Base-by-base conservation (phyloP, 257 asterid species). In the Fraxinus cuspidata region DNA sequence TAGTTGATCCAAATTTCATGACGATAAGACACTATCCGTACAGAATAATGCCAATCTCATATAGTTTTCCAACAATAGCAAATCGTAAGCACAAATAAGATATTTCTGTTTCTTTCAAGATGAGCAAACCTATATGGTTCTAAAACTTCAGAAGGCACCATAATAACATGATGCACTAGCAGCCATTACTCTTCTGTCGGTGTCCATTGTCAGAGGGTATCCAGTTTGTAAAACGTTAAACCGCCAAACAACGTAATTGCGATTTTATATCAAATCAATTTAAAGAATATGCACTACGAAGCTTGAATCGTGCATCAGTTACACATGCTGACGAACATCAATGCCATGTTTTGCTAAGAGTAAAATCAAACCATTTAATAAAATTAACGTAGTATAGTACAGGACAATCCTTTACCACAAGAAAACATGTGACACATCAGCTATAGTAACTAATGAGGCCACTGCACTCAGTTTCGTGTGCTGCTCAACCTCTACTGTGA, bases 1-100 rank as follows among this genome's bases (percentile, higher is more conserved):
- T 28, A 72, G 82, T 70, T 44, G 63, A 78, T 76, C 70, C 71
- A 47, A 72, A 12, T n/a, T 75, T 78, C 81, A 65, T 67, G 82
- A 58, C 53, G 72, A 71, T 67, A 73, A 76, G 40, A 74, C 35
- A 42, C 42, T 37, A 37, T 37, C 42, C 42, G 42, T 37, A 37
- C 42, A 37, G 42, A 37, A 37, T 37, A 37, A 37, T 37, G 42
- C 42, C 10, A 37, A 37, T 37, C 7, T 37, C 42, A 7, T 8
- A 37, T 37, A 37, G 9, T 37, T 37, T 37, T 37, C 42, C 10
- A 37, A 37, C 42, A 37, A 37, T 37, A 37, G 42, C 42, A 37
- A 37, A 37, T 37, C 10, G 0, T 37, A 37, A 72, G 60, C 75
- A 42, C 75, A 71, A 40, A 71, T 13, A 7, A 40, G 27, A 56